phyloP scores from a whole-genome alignment of 208 protist genomes.

The Acanthamoeba rhysodes region DNA sequence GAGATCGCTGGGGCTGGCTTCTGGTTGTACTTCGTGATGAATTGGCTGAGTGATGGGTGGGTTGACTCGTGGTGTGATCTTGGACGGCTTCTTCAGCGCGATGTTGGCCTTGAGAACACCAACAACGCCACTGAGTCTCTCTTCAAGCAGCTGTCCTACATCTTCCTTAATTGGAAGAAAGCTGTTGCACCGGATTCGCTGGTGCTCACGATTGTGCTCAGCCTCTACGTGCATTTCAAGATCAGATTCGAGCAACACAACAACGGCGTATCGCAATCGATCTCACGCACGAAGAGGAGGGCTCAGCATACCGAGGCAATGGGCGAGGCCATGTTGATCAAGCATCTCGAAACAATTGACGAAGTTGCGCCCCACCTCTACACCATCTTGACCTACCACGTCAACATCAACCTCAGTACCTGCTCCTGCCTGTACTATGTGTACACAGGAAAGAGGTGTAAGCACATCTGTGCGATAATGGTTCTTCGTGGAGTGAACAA shows the following conservation, averaged over 20 bases:
- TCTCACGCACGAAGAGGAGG: neutral
- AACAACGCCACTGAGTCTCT: constrained; percentile 25
- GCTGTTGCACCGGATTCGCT: neutral
- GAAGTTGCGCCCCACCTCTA: neutral
- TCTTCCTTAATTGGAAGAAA: neutral
- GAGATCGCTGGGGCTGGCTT: neutral
- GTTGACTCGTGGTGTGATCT: neutral
- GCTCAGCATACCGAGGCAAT: neutral
- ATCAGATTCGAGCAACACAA: neutral
- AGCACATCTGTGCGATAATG: neutral
- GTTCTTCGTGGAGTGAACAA: neutral
- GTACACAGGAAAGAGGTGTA: constrained; percentile 1
- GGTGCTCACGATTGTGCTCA: neutral
- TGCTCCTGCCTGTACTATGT: neutral
- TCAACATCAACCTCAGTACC: neutral
- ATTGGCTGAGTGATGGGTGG: neutral
- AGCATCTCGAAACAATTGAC: neutral
- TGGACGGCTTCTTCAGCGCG: neutral
- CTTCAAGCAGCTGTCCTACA: constrained; percentile 9
- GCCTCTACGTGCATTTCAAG: neutral
- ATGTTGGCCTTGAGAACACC: constrained; percentile 1
- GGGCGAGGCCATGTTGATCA: neutral
- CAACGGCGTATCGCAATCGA: neutral
- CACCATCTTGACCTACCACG: neutral
- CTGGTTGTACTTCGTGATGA: neutral